Evolutionary conservation across 2,329 filamentous ascomycete species (phyloP).

Genomic region (Apiospora rasikravindrae): DNA sequence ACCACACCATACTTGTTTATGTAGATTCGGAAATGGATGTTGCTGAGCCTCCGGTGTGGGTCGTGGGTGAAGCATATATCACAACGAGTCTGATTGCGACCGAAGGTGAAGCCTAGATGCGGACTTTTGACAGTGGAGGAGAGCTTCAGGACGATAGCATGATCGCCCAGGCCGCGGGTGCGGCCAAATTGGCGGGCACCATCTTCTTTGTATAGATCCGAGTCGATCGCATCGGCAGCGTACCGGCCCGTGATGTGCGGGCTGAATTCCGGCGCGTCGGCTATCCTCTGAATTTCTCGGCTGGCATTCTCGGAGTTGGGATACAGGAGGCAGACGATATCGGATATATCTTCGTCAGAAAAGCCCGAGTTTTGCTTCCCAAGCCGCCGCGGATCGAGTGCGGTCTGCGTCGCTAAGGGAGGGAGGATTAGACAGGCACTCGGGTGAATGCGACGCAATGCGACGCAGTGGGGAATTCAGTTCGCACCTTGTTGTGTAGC

Average conservation of each 20-base stretch:
- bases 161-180: slow-evolving; percentile 55
- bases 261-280: slow-evolving; percentile 46
- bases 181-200: slow-evolving; percentile 56
- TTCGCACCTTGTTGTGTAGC: slow-evolving; percentile 19
- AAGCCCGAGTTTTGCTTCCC: slow-evolving; percentile 85
- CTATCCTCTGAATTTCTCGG: slow-evolving; percentile 66
- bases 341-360: slow-evolving; percentile 79
- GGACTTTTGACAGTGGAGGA: slow-evolving; percentile 75
- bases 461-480: not conserved
- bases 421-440: slow-evolving; percentile 2
- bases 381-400: slow-evolving; percentile 78
- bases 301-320: slow-evolving; percentile 77
- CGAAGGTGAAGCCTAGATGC: slow-evolving; percentile 80
- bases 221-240: slow-evolving; percentile 54
- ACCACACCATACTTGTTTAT: slow-evolving; percentile 84
- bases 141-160: slow-evolving; percentile 81
- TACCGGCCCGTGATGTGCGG: slow-evolving; percentile 56
- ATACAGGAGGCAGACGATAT: slow-evolving; percentile 88
- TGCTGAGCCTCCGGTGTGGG: slow-evolving; percentile 78
- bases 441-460: slow-evolving; percentile 8
- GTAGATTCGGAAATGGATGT: slow-evolving; percentile 94
- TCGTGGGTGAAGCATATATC: slow-evolving; percentile 75
- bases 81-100: slow-evolving; percentile 73
- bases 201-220: slow-evolving; percentile 58
- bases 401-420: slow-evolving; percentile 72